Percentiles rank a stretch among this genome's conserved stretches.
Evolutionary conservation across 257 asterid species (phyloP).

Genomic region (Nicotiana otophora): DNA sequence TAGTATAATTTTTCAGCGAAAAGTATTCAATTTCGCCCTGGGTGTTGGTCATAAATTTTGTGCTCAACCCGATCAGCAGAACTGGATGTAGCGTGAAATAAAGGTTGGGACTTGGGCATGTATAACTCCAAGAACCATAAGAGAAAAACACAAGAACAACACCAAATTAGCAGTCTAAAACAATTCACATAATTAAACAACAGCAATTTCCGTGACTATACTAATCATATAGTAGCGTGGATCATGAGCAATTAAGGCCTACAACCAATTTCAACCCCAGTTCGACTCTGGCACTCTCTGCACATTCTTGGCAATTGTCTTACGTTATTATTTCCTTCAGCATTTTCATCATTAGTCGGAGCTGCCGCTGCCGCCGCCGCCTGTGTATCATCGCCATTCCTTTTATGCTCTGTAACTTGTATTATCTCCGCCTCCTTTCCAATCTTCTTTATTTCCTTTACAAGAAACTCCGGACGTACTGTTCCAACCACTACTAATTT

Average conservation of each 20-base stretch:
- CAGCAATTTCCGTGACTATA: not conserved
- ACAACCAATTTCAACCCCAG: not conserved
- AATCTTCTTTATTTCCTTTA: not conserved
- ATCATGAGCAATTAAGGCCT: not conserved
- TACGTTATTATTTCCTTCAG: not conserved
- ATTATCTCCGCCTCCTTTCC: not conserved
- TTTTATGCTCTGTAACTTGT: not conserved
- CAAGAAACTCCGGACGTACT: conserved; percentile 4
- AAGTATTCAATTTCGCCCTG: too few relatives aligned
- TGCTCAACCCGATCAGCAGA: too few relatives aligned
- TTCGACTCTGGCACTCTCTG: not conserved
- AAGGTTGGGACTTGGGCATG: too few relatives aligned
- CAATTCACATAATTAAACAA: too few relatives aligned
- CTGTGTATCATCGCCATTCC: not conserved
- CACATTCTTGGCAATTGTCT: conserved; percentile 1
- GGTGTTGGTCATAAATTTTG: too few relatives aligned
- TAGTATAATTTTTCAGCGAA: too few relatives aligned
- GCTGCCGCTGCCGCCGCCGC: not conserved
- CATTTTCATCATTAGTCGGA: not conserved
- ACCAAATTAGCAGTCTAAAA: too few relatives aligned
- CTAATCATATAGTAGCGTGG: not conserved
- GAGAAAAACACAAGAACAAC: too few relatives aligned
- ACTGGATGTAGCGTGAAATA: too few relatives aligned
- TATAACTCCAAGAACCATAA: too few relatives aligned
- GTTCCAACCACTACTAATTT: not conserved